Base-by-base conservation (phyloP, 169 alveolate species). In the Eimeria necatrix region DNA sequence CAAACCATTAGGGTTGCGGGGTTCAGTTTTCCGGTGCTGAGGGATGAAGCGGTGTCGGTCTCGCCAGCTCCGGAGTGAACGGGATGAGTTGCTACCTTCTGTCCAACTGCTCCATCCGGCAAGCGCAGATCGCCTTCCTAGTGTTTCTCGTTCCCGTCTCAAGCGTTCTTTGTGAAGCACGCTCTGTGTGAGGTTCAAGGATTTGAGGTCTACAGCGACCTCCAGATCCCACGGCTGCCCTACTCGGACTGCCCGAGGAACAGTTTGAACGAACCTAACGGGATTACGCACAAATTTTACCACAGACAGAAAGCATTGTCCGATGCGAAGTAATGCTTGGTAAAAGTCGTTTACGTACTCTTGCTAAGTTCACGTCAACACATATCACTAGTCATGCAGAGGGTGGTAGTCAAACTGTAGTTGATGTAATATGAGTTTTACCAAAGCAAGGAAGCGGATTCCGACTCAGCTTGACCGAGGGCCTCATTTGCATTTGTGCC, bases 141-240 rank as follows among this genome's bases (percentile, higher is more conserved):
- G 8, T 12, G n/a, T 46, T 56, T 80, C 46, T 32, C 60, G 80
- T 78, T 84, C 20, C 78, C 92, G 78, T 8, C 68, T 49, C n/a
- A 49, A 32, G 80, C 59, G 60, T 22, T 84, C 92, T n/a, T 70
- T 46, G 26, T 51, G 24, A n/a, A 84, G 80, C 18, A 84, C 49
- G 7, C 46, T 60, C 49, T 59, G 60, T 26, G 49, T 22, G 92
- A 60, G 46, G n/a, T 59, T 60, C 48, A 70, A 32, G 18, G 20
- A 2, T 12, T 12, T 10, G 51, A 60, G 48, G 0, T 26, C 60
- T 41, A 84, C 61, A 56, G 26, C 60, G 41, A 84, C 92, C 60
- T 84, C 92, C 20, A 84, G 80, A 41, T 84, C 80, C 92, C 92
- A 84, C 6, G 68, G 92, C 60, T 84, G 92, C 92, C 92, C 92